Evolutionary conservation across 116 monocot species (phyloP).

Genomic region (Papilionanthe hybrid): DNA sequence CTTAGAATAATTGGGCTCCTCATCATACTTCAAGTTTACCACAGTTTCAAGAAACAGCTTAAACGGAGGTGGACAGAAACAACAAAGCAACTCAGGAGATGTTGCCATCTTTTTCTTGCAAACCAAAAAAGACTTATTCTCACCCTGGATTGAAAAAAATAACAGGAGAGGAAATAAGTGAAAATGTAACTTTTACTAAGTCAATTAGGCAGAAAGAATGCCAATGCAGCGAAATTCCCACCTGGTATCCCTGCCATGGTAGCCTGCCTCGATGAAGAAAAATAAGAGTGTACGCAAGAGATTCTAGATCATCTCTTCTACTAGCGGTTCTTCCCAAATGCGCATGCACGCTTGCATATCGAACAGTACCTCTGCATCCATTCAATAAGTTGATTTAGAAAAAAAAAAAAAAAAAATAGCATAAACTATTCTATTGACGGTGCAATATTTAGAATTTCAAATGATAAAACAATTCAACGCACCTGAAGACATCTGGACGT

Average conservation of each 20-base stretch:
- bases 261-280: constrained; percentile 78
- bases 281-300: constrained; percentile 91
- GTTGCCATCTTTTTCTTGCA: constrained; percentile 97
- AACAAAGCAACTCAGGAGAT: constrained; percentile 78
- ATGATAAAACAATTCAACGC: not conserved
- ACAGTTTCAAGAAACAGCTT: constrained; percentile 88
- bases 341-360: constrained; percentile 98
- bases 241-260: constrained; percentile 99
- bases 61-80: constrained; percentile 79
- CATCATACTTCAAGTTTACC: constrained; percentile 91
- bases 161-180: not conserved
- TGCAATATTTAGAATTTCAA: not conserved
- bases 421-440: not conserved
- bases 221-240: constrained; percentile 11
- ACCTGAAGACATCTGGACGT: constrained; percentile 93
- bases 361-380: constrained; percentile 73
- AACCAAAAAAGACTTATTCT: constrained; percentile 90
- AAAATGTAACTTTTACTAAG: not conserved
- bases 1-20: constrained; percentile 91
- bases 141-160: constrained; percentile 50
- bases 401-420: not conserved
- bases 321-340: constrained; percentile 92
- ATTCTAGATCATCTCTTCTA: constrained; percentile 96
- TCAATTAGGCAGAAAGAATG: not conserved
- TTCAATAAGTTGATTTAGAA: not conserved